Base-by-base conservation (phyloP, 2,329 filamentous ascomycete genomes). In the Aurifilum marmelostoma region DNA sequence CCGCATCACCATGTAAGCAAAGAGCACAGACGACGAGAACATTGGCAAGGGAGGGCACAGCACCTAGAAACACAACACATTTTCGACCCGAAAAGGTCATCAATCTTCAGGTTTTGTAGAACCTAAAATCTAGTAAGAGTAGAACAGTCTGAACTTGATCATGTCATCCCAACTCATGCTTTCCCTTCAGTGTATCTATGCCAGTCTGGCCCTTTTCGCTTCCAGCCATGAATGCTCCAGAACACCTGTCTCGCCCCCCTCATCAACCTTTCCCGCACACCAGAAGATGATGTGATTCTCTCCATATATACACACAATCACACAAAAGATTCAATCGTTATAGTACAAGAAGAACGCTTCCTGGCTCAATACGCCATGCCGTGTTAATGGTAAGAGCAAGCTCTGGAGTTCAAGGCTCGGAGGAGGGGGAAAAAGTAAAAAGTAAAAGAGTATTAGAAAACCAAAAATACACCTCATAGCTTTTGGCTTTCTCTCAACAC, bases 401-500 rank as follows among this genome's bases (percentile, higher is more conserved):
- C 21, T n/a, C 21, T 2, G 43, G 18, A 47, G 43, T n/a, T 47
- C 3, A n/a, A 47, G 43, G 6, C 43, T 47, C 43, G 43, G n/a
- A 47, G n/a, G n/a, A 43, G n/a, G n/a, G n/a, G n/a, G n/a, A n/a
- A n/a, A n/a, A n/a, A n/a, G n/a, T n/a, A n/a, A n/a, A n/a, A n/a
- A n/a, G n/a, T n/a, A n/a, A n/a, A n/a, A n/a, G n/a, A n/a, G n/a
- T n/a, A n/a, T n/a, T n/a, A n/a, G n/a, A n/a, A n/a, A n/a, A n/a
- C n/a, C n/a, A n/a, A n/a, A n/a, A n/a, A n/a, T n/a, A n/a, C n/a
- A n/a, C n/a, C 34, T 37, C 34, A 5, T 37, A 4, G 5, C 9
- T 9, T 43, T 12, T 4, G 43, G 16, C 43, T 11, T n/a, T n/a
- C 12, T 50, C 27, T 67, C 72, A 75, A 60, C 71, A 71, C 37